Conservation (phyloP, 2,329 filamentous ascomycete species). For the Paecilomyces fulvus region DNA sequence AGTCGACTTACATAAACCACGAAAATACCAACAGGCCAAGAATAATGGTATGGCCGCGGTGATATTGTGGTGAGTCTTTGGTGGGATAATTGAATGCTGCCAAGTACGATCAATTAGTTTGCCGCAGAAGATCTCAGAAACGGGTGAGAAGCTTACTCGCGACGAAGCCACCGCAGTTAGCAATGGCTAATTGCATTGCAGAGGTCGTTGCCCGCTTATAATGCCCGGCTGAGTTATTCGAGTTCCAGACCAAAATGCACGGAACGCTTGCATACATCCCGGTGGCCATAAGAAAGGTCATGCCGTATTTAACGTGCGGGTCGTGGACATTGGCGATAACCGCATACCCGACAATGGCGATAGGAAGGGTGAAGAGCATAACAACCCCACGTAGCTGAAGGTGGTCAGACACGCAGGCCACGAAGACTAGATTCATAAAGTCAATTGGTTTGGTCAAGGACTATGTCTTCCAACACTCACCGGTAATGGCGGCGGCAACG, state of each 20-base stretch:
- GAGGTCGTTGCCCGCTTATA: constrained; percentile 62
- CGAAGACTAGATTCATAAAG: constrained; percentile 6
- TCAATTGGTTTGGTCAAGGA: background rate
- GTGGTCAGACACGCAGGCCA: constrained; percentile 52
- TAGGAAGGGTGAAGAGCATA: constrained; percentile 55
- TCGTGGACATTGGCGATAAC: constrained; percentile 50
- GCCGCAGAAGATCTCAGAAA: constrained; percentile 1
- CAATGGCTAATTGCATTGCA: constrained; percentile 57
- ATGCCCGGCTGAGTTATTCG: constrained; percentile 60
- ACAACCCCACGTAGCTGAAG: constrained; percentile 51
- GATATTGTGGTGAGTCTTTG: constrained; percentile 48
- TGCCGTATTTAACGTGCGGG: constrained; percentile 51
- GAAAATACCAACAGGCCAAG: constrained; percentile 52
- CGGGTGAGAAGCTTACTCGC: constrained; percentile 37
- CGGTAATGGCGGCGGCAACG: constrained; percentile 48
- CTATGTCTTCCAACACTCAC: constrained; percentile 17
- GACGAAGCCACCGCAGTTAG: constrained; percentile 60
- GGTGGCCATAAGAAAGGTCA: constrained; percentile 60
- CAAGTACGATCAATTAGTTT: constrained; percentile 5
- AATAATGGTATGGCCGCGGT: constrained; percentile 54
- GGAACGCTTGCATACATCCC: constrained; percentile 58
- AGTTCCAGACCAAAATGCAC: constrained; percentile 56
- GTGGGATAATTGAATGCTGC: constrained; percentile 55
- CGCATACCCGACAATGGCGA: constrained; percentile 58
- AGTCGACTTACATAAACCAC: constrained; percentile 54